phyloP scores from a whole-genome alignment of 1,284 basidiomycete species.

The Ustilago vetiveriae region DNA sequence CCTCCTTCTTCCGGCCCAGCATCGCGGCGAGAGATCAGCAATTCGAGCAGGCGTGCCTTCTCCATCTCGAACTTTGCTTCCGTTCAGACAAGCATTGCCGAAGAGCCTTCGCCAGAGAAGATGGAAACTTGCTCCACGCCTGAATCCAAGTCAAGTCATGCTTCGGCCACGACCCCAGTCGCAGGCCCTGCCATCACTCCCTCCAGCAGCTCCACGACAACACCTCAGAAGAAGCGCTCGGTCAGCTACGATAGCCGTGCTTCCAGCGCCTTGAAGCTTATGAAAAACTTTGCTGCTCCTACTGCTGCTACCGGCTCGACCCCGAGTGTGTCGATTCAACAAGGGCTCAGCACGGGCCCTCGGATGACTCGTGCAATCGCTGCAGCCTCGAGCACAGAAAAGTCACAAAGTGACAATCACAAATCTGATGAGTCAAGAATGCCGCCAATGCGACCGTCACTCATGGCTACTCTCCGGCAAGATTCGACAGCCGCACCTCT shows the following conservation, averaged over 20 bases:
- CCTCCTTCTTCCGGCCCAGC: conserved; percentile 12
- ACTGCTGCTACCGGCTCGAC: conserved; percentile 12
- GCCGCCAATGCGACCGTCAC: conserved; percentile 20
- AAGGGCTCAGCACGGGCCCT: too few relatives aligned
- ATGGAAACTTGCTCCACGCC: not conserved
- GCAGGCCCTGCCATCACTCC: not conserved
- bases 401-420: not conserved
- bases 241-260: conserved; percentile 34
- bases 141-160: not conserved
- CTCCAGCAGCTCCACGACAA: conserved; percentile 5
- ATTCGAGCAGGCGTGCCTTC: conserved; percentile 22
- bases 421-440: conserved; percentile 1
- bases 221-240: conserved; percentile 40
- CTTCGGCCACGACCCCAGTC: not conserved
- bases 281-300: conserved; percentile 16
- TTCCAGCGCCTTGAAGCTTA: conserved; percentile 16
- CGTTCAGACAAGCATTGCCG: conserved; percentile 29
- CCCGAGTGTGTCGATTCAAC: not conserved
- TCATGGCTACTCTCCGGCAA: conserved; percentile 33
- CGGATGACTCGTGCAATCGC: too few relatives aligned
- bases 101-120: conserved; percentile 12
- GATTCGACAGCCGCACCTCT: conserved; percentile 3
- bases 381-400: too few relatives aligned
- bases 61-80: conserved; percentile 35
- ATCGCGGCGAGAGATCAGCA: conserved; percentile 4